Percentiles rank a stretch among this genome's conserved stretches.
Evolutionary conservation across 306 rosid species (phyloP).

Genomic region (Crataegus laevigata): DNA sequence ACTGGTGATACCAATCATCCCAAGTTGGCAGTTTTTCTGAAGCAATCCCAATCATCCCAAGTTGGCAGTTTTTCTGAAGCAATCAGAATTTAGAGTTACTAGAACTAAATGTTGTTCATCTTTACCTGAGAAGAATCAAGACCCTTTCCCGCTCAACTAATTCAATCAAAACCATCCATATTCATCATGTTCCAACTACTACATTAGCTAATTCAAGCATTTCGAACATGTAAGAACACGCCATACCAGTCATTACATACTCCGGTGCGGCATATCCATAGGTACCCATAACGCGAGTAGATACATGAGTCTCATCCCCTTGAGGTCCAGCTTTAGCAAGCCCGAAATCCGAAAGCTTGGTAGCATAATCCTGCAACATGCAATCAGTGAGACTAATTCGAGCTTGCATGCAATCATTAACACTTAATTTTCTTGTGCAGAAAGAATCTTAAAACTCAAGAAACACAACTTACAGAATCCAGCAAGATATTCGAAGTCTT

Average conservation of each 20-base stretch:
- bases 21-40: background rate
- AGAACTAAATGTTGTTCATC: background rate
- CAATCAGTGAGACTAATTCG: conserved; percentile 2
- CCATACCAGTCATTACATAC: conserved; percentile 94
- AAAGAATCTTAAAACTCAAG: background rate
- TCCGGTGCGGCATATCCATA: conserved; percentile 99
- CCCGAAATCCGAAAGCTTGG: conserved; percentile 97
- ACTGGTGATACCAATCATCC: background rate
- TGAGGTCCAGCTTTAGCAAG: conserved; percentile 98
- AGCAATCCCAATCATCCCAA: background rate
- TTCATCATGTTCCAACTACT: background rate
- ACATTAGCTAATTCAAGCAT: background rate
- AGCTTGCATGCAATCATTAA: conserved; percentile 3
- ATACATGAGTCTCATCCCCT: conserved; percentile 97
- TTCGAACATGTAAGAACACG: conserved; percentile 2
- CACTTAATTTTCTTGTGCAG: background rate
- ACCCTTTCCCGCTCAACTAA: background rate
- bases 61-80: background rate
- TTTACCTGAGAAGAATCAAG: background rate
- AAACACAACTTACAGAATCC: conserved; percentile 62
- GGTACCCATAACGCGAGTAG: conserved; percentile 97
- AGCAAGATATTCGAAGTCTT: conserved; percentile 89
- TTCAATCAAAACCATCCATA: background rate
- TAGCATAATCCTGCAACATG: conserved; percentile 72
- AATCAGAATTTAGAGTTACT: background rate